phyloP scores from a whole-genome alignment of 2,329 filamentous ascomycete species.

The Fusarium floridanum region DNA sequence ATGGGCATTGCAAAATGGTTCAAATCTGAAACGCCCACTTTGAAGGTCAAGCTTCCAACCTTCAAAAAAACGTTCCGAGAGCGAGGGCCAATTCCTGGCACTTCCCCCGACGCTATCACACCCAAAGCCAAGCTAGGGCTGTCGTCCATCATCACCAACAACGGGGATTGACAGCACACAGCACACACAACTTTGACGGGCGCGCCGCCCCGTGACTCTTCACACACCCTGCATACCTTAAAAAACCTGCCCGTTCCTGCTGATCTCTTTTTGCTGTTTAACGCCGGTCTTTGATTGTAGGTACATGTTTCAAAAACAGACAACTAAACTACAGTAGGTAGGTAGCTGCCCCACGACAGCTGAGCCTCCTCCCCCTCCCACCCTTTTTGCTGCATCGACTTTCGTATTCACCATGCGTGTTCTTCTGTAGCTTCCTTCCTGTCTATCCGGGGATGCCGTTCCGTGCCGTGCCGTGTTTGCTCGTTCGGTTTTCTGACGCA shows the following conservation, averaged over 20 bases:
- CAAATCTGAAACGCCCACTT: background rate
- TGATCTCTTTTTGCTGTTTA: conserved; percentile 1
- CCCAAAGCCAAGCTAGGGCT: background rate
- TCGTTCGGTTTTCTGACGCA: background rate
- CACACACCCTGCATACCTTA: too few species aligned
- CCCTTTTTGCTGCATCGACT: conserved; percentile 30
- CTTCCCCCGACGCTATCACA: background rate
- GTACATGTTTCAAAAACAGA: conserved; percentile 18
- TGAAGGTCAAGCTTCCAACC: conserved; percentile 6
- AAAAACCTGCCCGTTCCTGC: background rate
- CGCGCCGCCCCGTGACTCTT: background rate
- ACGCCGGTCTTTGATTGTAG: background rate
- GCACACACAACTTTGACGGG: background rate
- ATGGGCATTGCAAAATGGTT: background rate
- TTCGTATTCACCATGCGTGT: conserved; percentile 30
- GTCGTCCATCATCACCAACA: background rate
- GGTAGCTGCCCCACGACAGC: conserved; percentile 4
- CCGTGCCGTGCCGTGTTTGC: background rate
- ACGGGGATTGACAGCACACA: conserved; percentile 5
- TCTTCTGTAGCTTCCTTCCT: conserved; percentile 13
- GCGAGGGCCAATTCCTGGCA: conserved; percentile 35
- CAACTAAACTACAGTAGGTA: background rate
- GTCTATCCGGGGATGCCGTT: background rate
- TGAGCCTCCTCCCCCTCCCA: conserved; percentile 33
- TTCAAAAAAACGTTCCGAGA: conserved; percentile 28